Evolutionary conservation across 805 yeast species (phyloP).

Genomic region (Ogataea allantospora): DNA sequence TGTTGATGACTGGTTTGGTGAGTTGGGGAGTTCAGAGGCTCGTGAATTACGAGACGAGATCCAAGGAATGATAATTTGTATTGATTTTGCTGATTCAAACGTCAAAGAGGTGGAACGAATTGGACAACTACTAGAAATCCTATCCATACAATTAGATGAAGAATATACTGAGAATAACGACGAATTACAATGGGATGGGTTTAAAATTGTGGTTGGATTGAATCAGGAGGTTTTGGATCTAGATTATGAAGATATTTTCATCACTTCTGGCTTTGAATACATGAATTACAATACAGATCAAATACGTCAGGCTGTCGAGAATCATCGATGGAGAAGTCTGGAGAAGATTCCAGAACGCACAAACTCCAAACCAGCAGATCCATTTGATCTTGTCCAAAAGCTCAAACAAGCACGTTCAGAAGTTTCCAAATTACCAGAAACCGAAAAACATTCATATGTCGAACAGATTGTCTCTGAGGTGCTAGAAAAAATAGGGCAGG

Average conservation of each 20-base stretch:
- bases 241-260: slow-evolving; percentile 4
- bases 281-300: slow-evolving; percentile 35
- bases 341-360: slow-evolving; percentile 9
- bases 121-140: slow-evolving; percentile 21
- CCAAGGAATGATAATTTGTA: slow-evolving; percentile 45
- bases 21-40: slow-evolving; percentile 38
- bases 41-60: slow-evolving; percentile 44
- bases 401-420: slow-evolving; percentile 4
- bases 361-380: not conserved
- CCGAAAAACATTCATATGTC: slow-evolving; percentile 1
- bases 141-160: slow-evolving; percentile 20
- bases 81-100: slow-evolving; percentile 25
- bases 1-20: slow-evolving; percentile 40
- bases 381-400: slow-evolving; percentile 1
- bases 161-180: slow-evolving; percentile 25
- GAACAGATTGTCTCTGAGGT: not conserved
- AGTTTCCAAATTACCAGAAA: slow-evolving; percentile 1
- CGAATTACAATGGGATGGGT: slow-evolving; percentile 34
- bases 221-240: slow-evolving; percentile 3
- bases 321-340: slow-evolving; percentile 43
- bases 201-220: slow-evolving; percentile 37
- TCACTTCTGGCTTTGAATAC: slow-evolving; percentile 41
- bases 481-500: not conserved
- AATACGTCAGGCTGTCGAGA: slow-evolving; percentile 39
- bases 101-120: slow-evolving; percentile 12